Evolutionary conservation across 768 basidiomycete species (phyloP).

Genomic region (Leccinum sublutescens): DNA sequence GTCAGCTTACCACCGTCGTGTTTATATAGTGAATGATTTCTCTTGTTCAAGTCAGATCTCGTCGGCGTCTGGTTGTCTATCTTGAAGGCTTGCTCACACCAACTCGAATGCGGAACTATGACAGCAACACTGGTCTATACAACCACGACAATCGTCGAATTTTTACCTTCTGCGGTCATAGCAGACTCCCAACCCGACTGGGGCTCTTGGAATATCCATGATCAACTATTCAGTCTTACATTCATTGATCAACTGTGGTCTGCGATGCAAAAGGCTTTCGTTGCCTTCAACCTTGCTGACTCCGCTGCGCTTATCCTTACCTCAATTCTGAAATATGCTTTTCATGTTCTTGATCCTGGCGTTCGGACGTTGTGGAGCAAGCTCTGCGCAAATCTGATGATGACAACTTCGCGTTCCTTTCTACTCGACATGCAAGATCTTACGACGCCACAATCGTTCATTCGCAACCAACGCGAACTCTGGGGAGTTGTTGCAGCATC

Average conservation of each 20-base stretch:
- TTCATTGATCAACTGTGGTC: constrained; percentile 50
- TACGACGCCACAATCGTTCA: constrained; percentile 23
- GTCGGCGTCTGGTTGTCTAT: constrained; percentile 54
- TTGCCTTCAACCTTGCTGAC: constrained; percentile 37
- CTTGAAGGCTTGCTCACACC: constrained; percentile 48
- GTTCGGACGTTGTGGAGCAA: constrained; percentile 46
- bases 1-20: constrained; percentile 8
- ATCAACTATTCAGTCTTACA: constrained; percentile 39
- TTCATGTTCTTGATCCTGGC: constrained; percentile 37
- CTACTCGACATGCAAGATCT: constrained; percentile 34
- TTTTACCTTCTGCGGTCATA: constrained; percentile 28
- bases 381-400: constrained; percentile 49
- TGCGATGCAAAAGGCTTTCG: constrained; percentile 49
- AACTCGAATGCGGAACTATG: constrained; percentile 38
- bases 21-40: neutral
- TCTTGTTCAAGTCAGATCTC: constrained; percentile 35
- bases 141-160: constrained; percentile 35
- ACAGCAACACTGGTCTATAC: constrained; percentile 35
- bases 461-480: constrained; percentile 36
- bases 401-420: constrained; percentile 39
- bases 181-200: constrained; percentile 14
- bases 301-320: constrained; percentile 48
- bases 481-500: constrained; percentile 47
- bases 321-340: constrained; percentile 43
- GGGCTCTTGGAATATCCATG: constrained; percentile 22